Evolutionary conservation across 768 basidiomycete genomes (phyloP).

Genomic region (Lyophyllum atratum): DNA sequence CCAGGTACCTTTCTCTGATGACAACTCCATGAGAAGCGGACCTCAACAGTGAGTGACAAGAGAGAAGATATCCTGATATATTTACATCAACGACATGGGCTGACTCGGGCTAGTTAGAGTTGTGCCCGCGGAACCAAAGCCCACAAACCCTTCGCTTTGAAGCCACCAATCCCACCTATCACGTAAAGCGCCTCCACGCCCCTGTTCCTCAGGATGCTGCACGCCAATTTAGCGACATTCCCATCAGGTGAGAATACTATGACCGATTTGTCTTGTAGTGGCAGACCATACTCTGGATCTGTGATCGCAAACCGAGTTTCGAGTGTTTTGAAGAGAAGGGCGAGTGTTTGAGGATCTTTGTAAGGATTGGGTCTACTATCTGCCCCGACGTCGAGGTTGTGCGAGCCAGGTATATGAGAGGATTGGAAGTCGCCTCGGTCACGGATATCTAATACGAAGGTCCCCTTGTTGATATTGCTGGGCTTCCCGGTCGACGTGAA

Average conservation of each 20-base stretch:
- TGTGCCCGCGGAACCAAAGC: background rate
- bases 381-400: slow-evolving; percentile 17
- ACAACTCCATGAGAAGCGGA: no score
- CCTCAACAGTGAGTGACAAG: no score
- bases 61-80: no score
- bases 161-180: background rate
- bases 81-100: no score
- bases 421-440: slow-evolving; percentile 16
- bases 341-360: slow-evolving; percentile 24
- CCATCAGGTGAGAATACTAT: slow-evolving; percentile 22
- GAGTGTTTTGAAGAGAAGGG: slow-evolving; percentile 17
- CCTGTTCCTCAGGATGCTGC: slow-evolving; percentile 18
- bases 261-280: slow-evolving; percentile 10
- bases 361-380: slow-evolving; percentile 20
- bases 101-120: background rate
- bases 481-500: background rate
- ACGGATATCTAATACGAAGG: slow-evolving; percentile 19
- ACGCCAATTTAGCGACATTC: slow-evolving; percentile 22
- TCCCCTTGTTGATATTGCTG: background rate
- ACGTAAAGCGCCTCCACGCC: slow-evolving; percentile 5
- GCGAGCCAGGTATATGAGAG: slow-evolving; percentile 18
- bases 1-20: no score
- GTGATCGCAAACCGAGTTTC: slow-evolving; percentile 12
- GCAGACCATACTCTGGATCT: slow-evolving; percentile 17
- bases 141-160: slow-evolving; percentile 5